Percentiles rank a stretch among this genome's conserved stretches.
Evolutionary conservation across 306 rosid genomes (phyloP).

Genomic region (Hylodesmum podocarpum): DNA sequence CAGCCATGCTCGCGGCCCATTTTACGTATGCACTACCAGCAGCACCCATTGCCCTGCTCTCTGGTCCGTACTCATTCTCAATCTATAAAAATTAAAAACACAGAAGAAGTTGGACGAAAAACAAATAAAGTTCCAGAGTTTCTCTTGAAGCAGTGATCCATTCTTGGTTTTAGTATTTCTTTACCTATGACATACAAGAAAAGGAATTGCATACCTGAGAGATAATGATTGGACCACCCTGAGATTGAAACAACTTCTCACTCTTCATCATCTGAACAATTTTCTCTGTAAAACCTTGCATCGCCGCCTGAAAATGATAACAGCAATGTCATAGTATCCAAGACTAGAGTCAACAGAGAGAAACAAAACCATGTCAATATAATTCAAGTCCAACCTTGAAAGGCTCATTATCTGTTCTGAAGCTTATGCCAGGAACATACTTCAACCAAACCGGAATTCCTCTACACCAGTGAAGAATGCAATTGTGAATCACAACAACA

Average conservation of each 20-base stretch:
- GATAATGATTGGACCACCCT: constrained; percentile 95
- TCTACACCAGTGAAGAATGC: constrained; percentile 44
- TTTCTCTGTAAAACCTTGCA: constrained; percentile 88
- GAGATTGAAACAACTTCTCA: constrained; percentile 82
- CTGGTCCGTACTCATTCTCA: constrained; percentile 92
- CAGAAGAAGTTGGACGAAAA: not conserved
- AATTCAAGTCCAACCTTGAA: constrained; percentile 63
- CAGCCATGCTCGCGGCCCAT: constrained; percentile 99
- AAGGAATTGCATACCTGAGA: constrained; percentile 65
- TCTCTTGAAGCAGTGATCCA: constrained; percentile 2
- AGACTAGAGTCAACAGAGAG: not conserved
- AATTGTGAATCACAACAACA: constrained; percentile 32
- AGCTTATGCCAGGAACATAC: constrained; percentile 93
- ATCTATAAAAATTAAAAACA: constrained; percentile 60
- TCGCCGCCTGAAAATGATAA: constrained; percentile 60
- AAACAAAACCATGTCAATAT: constrained; percentile 23
- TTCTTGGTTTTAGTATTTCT: constrained; percentile 9
- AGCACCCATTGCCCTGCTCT: constrained; percentile 59
- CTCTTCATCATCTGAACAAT: constrained; percentile 89
- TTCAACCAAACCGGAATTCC: constrained; percentile 98
- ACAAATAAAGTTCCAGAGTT: not conserved
- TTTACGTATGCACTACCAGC: constrained; percentile 71
- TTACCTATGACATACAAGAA: not conserved
- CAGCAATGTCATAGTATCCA: not conserved
- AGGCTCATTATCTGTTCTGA: constrained; percentile 89